These are phyloP conservation scores for Clonostachys rhizophaga DNA, from an alignment of 2,329 filamentous ascomycete genomes.

Conservation along the genomic window DNA sequence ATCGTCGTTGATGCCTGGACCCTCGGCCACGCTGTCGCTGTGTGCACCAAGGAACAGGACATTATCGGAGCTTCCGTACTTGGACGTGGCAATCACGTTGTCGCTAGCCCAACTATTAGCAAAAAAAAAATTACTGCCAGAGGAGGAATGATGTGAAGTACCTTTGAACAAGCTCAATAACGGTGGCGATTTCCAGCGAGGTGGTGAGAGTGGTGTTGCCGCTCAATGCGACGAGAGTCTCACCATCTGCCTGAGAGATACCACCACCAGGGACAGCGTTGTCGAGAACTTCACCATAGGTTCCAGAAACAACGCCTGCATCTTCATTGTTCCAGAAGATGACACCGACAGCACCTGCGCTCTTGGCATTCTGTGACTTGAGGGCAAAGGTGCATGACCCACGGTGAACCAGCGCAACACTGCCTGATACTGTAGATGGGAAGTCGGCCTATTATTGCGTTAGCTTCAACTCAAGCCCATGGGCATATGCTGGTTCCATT, in stretches of 20 bases:
- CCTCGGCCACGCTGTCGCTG: constrained; percentile 34
- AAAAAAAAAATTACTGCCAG: no score
- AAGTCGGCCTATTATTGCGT: constrained; percentile 29
- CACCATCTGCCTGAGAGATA: constrained; percentile 37
- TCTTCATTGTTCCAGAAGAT: constrained; percentile 52
- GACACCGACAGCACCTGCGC: constrained; percentile 47
- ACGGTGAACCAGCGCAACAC: constrained; percentile 50
- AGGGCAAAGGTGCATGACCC: constrained; percentile 50
- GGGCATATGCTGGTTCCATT: no score
- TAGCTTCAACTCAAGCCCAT: no score
- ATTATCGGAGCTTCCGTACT: constrained; percentile 39
- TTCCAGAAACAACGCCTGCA: constrained; percentile 40
- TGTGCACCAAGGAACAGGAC: constrained; percentile 35
- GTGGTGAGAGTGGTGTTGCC: constrained; percentile 12
- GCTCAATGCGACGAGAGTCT: constrained; percentile 13
- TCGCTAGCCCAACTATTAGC: constrained; percentile 15
- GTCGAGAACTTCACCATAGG: constrained; percentile 38
- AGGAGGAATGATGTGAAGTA: constrained; percentile 6
- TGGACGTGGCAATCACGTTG: constrained; percentile 59
- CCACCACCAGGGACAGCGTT: constrained; percentile 42
- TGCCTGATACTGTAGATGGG: constrained; percentile 38
- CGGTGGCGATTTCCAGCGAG: constrained; percentile 31
- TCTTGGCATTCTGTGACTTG: constrained; percentile 48
- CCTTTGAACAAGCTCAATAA: constrained; percentile 34
- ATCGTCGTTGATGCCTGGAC: constrained; percentile 59